Percentiles rank a stretch among this genome's conserved stretches.
Evolutionary conservation across 2,329 filamentous ascomycete species (phyloP).

Genomic region (Biscogniauxia sp.): DNA sequence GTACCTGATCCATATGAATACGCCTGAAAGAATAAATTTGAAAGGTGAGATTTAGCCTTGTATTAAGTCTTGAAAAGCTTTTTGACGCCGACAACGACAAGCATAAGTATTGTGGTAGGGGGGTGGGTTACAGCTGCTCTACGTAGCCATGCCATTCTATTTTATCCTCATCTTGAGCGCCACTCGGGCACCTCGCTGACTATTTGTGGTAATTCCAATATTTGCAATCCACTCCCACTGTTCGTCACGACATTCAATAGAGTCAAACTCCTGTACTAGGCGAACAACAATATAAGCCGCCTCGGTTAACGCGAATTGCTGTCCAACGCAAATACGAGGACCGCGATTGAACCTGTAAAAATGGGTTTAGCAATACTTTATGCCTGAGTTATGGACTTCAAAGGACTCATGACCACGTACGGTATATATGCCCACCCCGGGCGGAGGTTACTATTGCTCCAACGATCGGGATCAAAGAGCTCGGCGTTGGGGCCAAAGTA

Average conservation of each 20-base stretch:
- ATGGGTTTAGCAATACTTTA: background rate
- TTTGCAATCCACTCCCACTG: background rate
- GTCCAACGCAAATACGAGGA: conserved; percentile 33
- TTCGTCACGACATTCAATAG: conserved; percentile 7
- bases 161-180: background rate
- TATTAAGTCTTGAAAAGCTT: too few relatives aligned
- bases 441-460: conserved; percentile 11
- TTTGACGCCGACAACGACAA: too few relatives aligned
- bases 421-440: conserved; percentile 31
- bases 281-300: conserved; percentile 14
- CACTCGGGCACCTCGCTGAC: background rate
- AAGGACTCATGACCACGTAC: conserved; percentile 3
- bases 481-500: conserved; percentile 27
- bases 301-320: conserved; percentile 17
- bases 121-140: background rate
- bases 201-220: background rate
- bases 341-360: conserved; percentile 34
- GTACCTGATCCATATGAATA: too few relatives aligned
- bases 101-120: background rate
- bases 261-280: conserved; percentile 14
- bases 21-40: too few relatives aligned
- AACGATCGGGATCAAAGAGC: conserved; percentile 16
- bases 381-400: background rate
- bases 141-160: background rate
- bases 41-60: too few relatives aligned